Evolutionary conservation across 106 monocot genomes (phyloP).

Genomic region (Dendrobium huoshanense): DNA sequence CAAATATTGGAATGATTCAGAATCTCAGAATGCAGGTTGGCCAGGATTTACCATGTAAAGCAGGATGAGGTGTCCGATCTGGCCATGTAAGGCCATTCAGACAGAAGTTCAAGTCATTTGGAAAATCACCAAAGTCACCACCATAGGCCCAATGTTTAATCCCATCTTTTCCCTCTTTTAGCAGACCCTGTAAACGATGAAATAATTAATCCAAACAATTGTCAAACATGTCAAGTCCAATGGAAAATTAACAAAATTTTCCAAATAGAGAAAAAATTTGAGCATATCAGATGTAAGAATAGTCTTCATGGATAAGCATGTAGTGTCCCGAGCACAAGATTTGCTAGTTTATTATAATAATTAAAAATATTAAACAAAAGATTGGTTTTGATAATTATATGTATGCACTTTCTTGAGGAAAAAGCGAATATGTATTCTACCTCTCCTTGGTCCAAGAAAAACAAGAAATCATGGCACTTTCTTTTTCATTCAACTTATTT

Average conservation of each 20-base stretch:
- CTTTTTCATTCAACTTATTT: no score
- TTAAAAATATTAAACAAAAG: neutral
- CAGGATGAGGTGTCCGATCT: constrained; percentile 93
- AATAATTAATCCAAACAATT: neutral
- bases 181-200: constrained; percentile 48
- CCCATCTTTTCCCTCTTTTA: constrained; percentile 77
- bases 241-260: neutral
- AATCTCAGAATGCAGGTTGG: neutral
- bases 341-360: neutral
- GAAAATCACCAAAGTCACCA: constrained; percentile 90
- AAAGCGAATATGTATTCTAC: no score
- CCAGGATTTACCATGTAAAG: constrained; percentile 60
- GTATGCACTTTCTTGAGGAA: neutral
- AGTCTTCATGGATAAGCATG: neutral
- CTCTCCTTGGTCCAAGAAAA: no score
- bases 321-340: neutral
- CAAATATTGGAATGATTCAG: neutral
- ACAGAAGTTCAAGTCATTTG: constrained; percentile 98
- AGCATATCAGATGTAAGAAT: neutral
- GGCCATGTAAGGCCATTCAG: constrained; percentile 92
- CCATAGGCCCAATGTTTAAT: constrained; percentile 91
- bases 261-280: neutral
- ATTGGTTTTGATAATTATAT: neutral
- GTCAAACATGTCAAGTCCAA: neutral
- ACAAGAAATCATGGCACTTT: no score